A percentile compares a stretch with the other conserved stretches of the same genome.
Evolutionary conservation across 495 filamentous ascomycete genomes (phyloP).

Genomic region (Hypoxylon trugodes): DNA sequence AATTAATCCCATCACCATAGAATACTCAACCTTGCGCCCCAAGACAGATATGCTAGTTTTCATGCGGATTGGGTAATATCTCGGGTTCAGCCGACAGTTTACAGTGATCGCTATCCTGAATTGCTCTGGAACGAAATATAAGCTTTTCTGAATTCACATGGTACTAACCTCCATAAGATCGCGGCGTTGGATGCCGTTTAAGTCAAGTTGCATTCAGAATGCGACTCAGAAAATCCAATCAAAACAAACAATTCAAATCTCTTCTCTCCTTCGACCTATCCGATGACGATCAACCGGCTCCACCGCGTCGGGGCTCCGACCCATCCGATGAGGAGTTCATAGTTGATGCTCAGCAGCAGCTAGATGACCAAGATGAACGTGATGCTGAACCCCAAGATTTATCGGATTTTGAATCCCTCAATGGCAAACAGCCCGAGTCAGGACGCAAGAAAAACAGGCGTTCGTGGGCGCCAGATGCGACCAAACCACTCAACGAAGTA

Average conservation of each 20-base stretch:
- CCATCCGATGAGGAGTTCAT: conserved; percentile 39
- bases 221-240: conserved; percentile 41
- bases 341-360: conserved; percentile 20
- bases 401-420: conserved; percentile 23
- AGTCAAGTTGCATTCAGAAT: conserved; percentile 29
- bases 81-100: not conserved
- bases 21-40: too few relatives aligned
- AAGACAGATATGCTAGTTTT: too few relatives aligned
- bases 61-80: too few relatives aligned
- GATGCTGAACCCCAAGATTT: conserved; percentile 13
- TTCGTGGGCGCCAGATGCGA: conserved; percentile 27
- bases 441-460: conserved; percentile 23
- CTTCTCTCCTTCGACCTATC: conserved; percentile 12
- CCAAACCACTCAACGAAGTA: conserved; percentile 48
- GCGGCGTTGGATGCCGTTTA: too few relatives aligned
- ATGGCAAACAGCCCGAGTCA: conserved; percentile 7
- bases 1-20: not conserved
- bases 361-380: conserved; percentile 30
- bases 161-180: too few relatives aligned
- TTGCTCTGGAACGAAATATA: too few relatives aligned
- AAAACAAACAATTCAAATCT: conserved; percentile 23
- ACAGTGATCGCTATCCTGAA: not conserved
- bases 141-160: too few relatives aligned
- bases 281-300: conserved; percentile 19
- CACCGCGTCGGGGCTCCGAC: not conserved